phyloP scores from a whole-genome alignment of 768 basidiomycete genomes.

The Asterophora parasitica region DNA sequence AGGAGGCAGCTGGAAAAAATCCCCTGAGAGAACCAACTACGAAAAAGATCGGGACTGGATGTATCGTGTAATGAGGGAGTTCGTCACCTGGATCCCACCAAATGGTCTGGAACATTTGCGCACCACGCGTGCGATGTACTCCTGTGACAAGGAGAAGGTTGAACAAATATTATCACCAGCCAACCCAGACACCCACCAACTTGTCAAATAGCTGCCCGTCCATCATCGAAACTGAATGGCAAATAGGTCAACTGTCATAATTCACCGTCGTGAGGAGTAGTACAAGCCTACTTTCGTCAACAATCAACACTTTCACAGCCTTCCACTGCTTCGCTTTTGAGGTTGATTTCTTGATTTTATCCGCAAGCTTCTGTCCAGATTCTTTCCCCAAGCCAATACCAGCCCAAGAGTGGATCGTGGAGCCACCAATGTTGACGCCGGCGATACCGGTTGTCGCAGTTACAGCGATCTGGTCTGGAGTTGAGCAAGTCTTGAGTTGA shows the following conservation, averaged over 20 bases:
- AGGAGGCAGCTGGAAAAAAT: slow-evolving; percentile 80
- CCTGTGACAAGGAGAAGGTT: slow-evolving; percentile 29
- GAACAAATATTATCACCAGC: slow-evolving; percentile 23
- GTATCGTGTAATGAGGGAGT: neutral
- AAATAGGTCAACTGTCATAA: neutral
- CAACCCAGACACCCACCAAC: slow-evolving; percentile 36
- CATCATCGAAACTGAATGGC: slow-evolving; percentile 62
- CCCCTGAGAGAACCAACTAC: slow-evolving; percentile 71
- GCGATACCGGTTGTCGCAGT: slow-evolving; percentile 68
- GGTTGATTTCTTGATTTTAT: slow-evolving; percentile 23
- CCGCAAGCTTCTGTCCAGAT: slow-evolving; percentile 33
- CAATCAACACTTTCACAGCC: slow-evolving; percentile 48
- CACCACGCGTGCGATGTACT: slow-evolving; percentile 35
- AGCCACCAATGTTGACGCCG: slow-evolving; percentile 65
- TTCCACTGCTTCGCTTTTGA: slow-evolving; percentile 40
- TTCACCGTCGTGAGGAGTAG: neutral
- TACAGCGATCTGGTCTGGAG: slow-evolving; percentile 37
- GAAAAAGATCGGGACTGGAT: neutral
- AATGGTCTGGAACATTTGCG: slow-evolving; percentile 45
- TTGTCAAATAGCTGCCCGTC: slow-evolving; percentile 69
- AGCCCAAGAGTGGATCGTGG: slow-evolving; percentile 62
- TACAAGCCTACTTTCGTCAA: slow-evolving; percentile 63
- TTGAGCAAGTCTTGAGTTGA: slow-evolving; percentile 24
- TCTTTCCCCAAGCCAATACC: slow-evolving; percentile 62
- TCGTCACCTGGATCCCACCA: slow-evolving; percentile 61